Evolutionary conservation across 2,329 filamentous ascomycete genomes (phyloP).

Genomic region (Mycocentrospora acerina): DNA sequence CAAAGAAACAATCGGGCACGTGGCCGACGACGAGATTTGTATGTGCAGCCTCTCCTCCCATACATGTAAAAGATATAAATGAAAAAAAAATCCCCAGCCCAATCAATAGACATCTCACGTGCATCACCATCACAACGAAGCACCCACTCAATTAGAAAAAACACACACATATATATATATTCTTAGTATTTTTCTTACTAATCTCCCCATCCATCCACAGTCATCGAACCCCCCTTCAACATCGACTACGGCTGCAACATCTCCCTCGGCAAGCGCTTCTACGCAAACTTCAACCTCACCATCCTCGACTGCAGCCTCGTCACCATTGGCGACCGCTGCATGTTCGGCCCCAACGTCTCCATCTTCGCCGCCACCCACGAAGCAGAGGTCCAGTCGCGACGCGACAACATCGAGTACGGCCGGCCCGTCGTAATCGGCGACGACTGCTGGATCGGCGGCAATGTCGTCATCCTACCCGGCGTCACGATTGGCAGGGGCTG

Average conservation of each 20-base stretch:
- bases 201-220: no score
- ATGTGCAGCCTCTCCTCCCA: neutral
- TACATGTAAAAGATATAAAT: no score
- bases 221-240: slow-evolving; percentile 63
- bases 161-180: no score
- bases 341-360: slow-evolving; percentile 56
- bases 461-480: slow-evolving; percentile 65
- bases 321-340: slow-evolving; percentile 54
- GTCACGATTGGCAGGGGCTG: slow-evolving; percentile 75
- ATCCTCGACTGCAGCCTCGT: slow-evolving; percentile 57
- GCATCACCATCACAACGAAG: no score
- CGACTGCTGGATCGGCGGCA: slow-evolving; percentile 50
- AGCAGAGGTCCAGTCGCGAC: slow-evolving; percentile 50
- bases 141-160: no score
- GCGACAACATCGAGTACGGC: slow-evolving; percentile 53
- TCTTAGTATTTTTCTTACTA: no score
- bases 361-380: slow-evolving; percentile 58
- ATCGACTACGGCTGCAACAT: slow-evolving; percentile 70
- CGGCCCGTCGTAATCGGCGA: slow-evolving; percentile 51
- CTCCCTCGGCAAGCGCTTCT: slow-evolving; percentile 62
- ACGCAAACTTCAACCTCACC: slow-evolving; percentile 60
- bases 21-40: slow-evolving; percentile 36
- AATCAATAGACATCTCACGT: no score
- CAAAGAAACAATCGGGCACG: slow-evolving; percentile 33
- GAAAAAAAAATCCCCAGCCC: no score